Conservation (phyloP, 2,329 filamentous ascomycete genomes). For the Teratosphaeria nubilosa region DNA sequence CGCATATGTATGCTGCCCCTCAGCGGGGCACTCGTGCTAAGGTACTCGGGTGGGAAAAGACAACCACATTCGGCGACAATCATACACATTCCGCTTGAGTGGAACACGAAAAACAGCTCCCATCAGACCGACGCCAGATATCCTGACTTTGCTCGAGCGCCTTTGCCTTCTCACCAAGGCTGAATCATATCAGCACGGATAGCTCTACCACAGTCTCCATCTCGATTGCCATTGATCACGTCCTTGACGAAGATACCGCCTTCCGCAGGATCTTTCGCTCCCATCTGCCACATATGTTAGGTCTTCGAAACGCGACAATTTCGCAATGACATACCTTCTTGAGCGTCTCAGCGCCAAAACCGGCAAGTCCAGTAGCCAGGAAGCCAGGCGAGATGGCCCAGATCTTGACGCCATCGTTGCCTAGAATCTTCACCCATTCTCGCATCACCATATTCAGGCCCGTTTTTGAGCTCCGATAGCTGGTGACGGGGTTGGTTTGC, state of each 20-base stretch:
- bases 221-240: conserved; percentile 31
- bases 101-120: not conserved
- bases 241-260: conserved; percentile 30
- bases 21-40: not conserved
- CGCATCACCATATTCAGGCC: conserved; percentile 42
- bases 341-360: conserved; percentile 20
- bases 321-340: conserved; percentile 14
- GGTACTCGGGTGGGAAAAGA: no score
- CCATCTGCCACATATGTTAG: conserved; percentile 19
- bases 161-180: conserved; percentile 25
- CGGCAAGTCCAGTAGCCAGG: conserved; percentile 35
- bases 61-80: no score
- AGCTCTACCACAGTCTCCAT: conserved; percentile 29
- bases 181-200: conserved; percentile 27
- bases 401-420: conserved; percentile 39
- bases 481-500: conserved; percentile 16
- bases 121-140: no score
- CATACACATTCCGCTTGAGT: no score
- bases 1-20: not conserved
- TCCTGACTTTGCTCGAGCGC: not conserved
- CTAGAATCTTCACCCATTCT: conserved; percentile 34
- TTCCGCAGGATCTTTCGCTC: conserved; percentile 27
- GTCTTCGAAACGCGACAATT: not conserved
- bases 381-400: conserved; percentile 38
- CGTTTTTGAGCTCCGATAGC: conserved; percentile 35